Percentiles rank a stretch among this genome's conserved stretches.
phyloP scores from a whole-genome alignment of 257 asterid genomes.

The Catharanthus roseus region DNA sequence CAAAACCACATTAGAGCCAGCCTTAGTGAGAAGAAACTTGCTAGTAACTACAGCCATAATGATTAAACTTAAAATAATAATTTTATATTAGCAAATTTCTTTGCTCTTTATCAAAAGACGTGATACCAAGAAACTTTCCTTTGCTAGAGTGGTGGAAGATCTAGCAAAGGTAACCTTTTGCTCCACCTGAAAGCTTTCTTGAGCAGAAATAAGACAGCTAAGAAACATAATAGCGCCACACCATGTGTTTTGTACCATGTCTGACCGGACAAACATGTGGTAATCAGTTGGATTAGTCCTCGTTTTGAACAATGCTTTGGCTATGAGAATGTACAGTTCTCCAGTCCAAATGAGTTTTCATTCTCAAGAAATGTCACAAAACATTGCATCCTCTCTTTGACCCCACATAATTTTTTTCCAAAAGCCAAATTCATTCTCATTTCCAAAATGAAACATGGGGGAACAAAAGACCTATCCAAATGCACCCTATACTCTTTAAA shows the following conservation, averaged over 20 bases:
- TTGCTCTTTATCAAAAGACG: not conserved
- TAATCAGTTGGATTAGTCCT: too few species aligned
- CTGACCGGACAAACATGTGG: not conserved
- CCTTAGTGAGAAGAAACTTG: not conserved
- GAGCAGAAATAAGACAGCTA: not conserved
- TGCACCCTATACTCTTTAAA: not conserved
- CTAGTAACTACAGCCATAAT: not conserved
- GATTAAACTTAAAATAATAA: not conserved
- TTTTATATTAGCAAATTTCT: not conserved
- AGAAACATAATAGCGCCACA: not conserved
- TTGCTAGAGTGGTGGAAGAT: not conserved
- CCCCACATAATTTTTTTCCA: too few species aligned
- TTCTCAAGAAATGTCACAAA: too few species aligned
- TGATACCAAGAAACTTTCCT: not conserved
- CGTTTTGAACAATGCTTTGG: too few species aligned
- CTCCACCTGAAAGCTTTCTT: not conserved
- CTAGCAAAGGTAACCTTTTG: not conserved
- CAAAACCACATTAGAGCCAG: not conserved
- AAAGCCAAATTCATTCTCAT: too few species aligned
- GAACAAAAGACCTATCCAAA: too few species aligned
- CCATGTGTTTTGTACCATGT: not conserved
- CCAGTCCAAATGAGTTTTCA: too few species aligned
- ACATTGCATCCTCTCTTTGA: too few species aligned
- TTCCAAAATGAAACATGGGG: too few species aligned
- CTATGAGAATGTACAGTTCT: too few species aligned